Base-by-base conservation (phyloP, 495 filamentous ascomycete species). In the Lophium mytilinum region DNA sequence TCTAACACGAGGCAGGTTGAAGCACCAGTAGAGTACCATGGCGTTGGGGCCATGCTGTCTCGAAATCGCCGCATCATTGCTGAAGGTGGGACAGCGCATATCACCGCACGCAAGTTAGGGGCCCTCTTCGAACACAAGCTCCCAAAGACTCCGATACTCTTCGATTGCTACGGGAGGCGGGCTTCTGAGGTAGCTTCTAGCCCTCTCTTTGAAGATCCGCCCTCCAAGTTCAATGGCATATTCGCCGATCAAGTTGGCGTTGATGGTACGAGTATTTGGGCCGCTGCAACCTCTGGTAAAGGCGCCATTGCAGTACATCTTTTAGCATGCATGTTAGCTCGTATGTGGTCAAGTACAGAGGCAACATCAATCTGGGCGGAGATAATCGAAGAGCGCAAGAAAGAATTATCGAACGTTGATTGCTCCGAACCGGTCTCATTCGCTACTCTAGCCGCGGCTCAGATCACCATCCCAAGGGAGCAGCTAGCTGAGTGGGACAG, bases 231-330 rank as follows among this genome's bases (percentile, higher is more conserved):
- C 1, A n/a, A 65, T 21, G 63, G 64, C 1, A 15, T 63, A 0
- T 75, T 75, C 50, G 48, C 53, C 7, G 43, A 53, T 5, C 46
- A 68, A 11, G 45, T 58, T 24, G 73, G 73, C 1, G 55, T 55
- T 0, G 69, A 73, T 52, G 64, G 56, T 3, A 67, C 70, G 4
- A 36, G 56, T 1, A 64, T 73, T 14, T 71, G 71, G 71, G 71
- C 69, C n/a, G 60, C 69, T 1, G 59, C 59, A 24, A 62, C 59
- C 4, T 57, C 53, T 4, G 37, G 48, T 0, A 42, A 8, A 2
- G 11, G 39, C 8, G 53, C 59, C 8, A n/a, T 62, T 5, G 30
- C n/a, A 1, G 41, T 62, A 9, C 49, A 62, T 48, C 54, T 62
- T 2, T 50, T 62, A 1, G 49, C 34, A 3, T 62, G 59, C 19